A percentile compares a stretch with the other conserved stretches of the same genome.
Conservation (phyloP, 164 flowering plant species). For the grape (Vitis vinifera) region ASM3070453v1 NC_081809.1:25454001-25454500, state of each 20-base stretch:
- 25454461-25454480: neutral
- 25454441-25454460: neutral
- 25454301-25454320: neutral
- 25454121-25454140: conserved; percentile 20
- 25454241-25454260: neutral
- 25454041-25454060: conserved; percentile 13
- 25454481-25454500: neutral
- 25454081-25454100: conserved; percentile 2
- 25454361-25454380: neutral
- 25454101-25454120: neutral
- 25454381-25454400: conserved; percentile 1
- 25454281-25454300: conserved; percentile 14
- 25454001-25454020: conserved; percentile 19
- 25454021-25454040: neutral
- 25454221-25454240: neutral
- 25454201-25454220: conserved; percentile 12
- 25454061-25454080: neutral
- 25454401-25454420: conserved; percentile 7
- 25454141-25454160: conserved; percentile 36
- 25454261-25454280: conserved; percentile 1
- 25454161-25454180: conserved; percentile 31
- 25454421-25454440: neutral
- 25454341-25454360: neutral
- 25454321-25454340: conserved; percentile 12
- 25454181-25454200: conserved; percentile 33